These are phyloP conservation scores for Aureobasidium sp. DNA, from an alignment of 2,329 filamentous ascomycete genomes.

Conservation along the genomic window DNA sequence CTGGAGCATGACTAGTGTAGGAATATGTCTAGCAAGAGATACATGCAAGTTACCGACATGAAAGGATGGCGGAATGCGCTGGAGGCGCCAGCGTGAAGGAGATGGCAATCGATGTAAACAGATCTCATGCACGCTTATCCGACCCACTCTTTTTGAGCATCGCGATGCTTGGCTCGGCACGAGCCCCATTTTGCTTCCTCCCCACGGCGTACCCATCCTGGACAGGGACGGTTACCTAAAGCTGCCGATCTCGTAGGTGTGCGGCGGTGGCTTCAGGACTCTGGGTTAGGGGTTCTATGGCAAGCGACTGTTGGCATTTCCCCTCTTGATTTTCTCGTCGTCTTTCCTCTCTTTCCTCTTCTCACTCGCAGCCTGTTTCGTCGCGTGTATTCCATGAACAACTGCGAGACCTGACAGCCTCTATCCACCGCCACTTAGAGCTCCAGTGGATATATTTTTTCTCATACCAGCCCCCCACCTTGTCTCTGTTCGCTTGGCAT, in stretches of 20 bases:
- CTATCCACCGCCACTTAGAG: background rate
- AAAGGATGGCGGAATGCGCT: background rate
- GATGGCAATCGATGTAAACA: background rate
- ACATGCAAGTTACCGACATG: background rate
- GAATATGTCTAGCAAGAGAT: too few species aligned
- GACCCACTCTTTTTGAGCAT: background rate
- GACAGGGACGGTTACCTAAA: background rate
- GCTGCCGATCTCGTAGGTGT: slow-evolving; percentile 4
- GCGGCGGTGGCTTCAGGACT: background rate
- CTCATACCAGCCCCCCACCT: slow-evolving; percentile 5
- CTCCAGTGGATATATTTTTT: background rate
- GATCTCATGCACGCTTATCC: background rate
- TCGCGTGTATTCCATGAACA: slow-evolving; percentile 9
- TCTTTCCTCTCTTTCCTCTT: slow-evolving; percentile 12
- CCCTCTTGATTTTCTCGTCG: slow-evolving; percentile 13
- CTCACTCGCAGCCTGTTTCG: slow-evolving; percentile 15
- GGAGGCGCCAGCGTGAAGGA: background rate
- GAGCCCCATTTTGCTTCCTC: slow-evolving; percentile 6
- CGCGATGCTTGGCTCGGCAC: slow-evolving; percentile 4
- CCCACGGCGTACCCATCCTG: background rate
- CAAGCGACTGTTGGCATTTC: slow-evolving; percentile 14
- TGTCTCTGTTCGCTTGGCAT: slow-evolving; percentile 15
- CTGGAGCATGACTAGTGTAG: too few species aligned
- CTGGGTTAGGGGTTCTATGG: slow-evolving; percentile 14
- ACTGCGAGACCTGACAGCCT: background rate